Evolutionary conservation across 2,329 filamentous ascomycete genomes (phyloP).

Genomic region (Penicillium crustosum): DNA sequence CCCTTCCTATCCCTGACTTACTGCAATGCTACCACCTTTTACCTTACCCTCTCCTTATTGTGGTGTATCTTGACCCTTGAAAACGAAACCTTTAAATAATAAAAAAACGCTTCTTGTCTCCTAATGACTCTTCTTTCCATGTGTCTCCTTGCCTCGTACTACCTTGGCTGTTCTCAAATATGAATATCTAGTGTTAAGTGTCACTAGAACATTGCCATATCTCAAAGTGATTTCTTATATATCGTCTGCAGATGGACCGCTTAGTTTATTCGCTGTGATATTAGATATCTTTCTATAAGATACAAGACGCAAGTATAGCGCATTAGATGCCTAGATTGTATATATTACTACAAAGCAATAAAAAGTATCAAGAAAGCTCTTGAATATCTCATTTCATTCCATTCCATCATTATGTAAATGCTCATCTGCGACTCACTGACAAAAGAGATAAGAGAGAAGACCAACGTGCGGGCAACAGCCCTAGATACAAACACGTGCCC

Average conservation of each 20-base stretch:
- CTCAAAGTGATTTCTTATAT: background rate
- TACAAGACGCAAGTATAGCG: background rate
- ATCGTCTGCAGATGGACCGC: background rate
- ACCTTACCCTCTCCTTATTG: conserved; percentile 3
- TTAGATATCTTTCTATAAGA: background rate
- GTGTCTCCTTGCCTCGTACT: background rate
- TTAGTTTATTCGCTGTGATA: background rate
- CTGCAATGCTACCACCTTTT: conserved; percentile 5
- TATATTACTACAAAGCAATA: background rate
- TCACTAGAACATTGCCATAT: background rate
- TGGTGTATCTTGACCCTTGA: conserved; percentile 8
- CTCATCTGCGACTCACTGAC: conserved; percentile 3
- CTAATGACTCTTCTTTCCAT: background rate
- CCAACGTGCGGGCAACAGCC: background rate
- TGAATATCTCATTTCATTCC: conserved; percentile 10
- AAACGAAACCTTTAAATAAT: conserved; percentile 7
- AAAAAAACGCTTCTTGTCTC: conserved; percentile 7
- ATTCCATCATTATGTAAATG: conserved; percentile 11
- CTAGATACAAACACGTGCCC: conserved; percentile 3
- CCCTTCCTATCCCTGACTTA: conserved; percentile 1
- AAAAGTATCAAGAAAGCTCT: background rate
- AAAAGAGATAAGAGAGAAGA: conserved; percentile 7
- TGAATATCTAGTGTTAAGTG: background rate
- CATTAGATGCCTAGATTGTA: background rate
- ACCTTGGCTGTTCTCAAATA: background rate